Base-by-base conservation (phyloP, 331 rosid species). In the Malus hybrid region DNA sequence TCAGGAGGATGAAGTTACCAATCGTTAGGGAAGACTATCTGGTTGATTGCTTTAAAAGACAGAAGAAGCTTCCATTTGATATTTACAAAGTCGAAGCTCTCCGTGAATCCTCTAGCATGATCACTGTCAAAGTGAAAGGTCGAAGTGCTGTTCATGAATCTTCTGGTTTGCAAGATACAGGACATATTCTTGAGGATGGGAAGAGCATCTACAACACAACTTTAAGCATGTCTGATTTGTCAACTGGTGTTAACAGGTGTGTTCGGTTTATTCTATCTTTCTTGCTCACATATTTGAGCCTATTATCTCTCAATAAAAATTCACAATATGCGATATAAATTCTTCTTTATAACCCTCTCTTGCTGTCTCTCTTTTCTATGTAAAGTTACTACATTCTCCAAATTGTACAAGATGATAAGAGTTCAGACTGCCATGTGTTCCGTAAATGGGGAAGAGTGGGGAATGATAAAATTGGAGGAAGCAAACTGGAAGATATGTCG, bases 371-470 rank as follows among this genome's bases (percentile, higher is more conserved):
- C 67, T 78, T 78, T 80, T 58, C 72, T 66, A 33, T 81, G 68
- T 70, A 46, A 77, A 93, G 98, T 82, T 94, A 86, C 86, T 94
- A 94, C 72, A 82, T 94, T 77, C 95, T 91, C 80, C 98, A 94
- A 83, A 90, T 91, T 75, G 87, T 94, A 73, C 87, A 94, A 86
- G 98, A 94, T 77, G 98, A 94, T 78, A 94, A 86, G 73, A 90
- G 88, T 67, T 87, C 89, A 58, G 92, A 75, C 70, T 94, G 97
- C 88, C 80, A 77, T 48, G 90, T 94, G 76, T 94, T 88, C 80
- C 98, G 97, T 70, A 94, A 94, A 86, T 94, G 98, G 98, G 98
- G 98, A 61, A 89, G 98, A 50, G 97, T 94, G 75, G 98, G 98
- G 74, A 91, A 86, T 82, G 90, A 88, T 52, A 94, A 87, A 85